phyloP scores from a whole-genome alignment of 2,329 filamentous ascomycete species.

The Aspergillus sp. region DNA sequence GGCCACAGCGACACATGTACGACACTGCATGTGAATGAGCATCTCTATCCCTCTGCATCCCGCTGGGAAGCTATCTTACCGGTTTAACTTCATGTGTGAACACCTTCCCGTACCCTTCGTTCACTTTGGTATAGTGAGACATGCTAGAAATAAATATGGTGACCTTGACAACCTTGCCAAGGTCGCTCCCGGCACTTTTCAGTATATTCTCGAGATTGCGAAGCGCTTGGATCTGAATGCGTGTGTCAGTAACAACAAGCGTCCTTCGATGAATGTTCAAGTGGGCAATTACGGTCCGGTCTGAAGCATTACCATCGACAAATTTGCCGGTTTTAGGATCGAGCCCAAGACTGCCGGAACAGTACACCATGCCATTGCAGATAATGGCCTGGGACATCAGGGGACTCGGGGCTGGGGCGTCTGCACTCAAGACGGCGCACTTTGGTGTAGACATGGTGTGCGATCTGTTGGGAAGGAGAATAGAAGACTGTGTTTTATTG shows the following conservation, averaged over 20 bases:
- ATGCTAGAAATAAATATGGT: conserved; percentile 66
- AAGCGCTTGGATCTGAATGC: conserved; percentile 45
- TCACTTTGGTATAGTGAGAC: conserved; percentile 72
- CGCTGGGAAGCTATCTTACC: conserved; percentile 5
- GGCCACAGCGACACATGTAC: conserved; percentile 77
- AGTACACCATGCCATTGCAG: conserved; percentile 67
- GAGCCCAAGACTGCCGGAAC: conserved; percentile 61
- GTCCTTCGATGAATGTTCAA: no score
- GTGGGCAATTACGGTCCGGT: no score
- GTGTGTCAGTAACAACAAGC: background rate
- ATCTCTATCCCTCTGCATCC: conserved; percentile 14
- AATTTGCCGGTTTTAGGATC: conserved; percentile 55
- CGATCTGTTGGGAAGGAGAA: no score
- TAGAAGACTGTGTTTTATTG: no score
- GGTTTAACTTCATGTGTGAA: conserved; percentile 66
- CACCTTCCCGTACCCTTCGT: conserved; percentile 72
- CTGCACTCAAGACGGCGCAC: no score
- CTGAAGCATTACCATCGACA: conserved; percentile 55
- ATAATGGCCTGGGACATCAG: conserved; percentile 55
- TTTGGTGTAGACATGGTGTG: no score
- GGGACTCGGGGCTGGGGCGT: no score
- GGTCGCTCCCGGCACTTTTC: conserved; percentile 56
- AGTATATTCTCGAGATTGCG: conserved; percentile 60
- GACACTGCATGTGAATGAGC: background rate
- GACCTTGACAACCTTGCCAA: conserved; percentile 64